Evolutionary conservation across 2,329 filamentous ascomycete genomes (phyloP).

Genomic region (Lasiodiplodia hormozganensis): DNA sequence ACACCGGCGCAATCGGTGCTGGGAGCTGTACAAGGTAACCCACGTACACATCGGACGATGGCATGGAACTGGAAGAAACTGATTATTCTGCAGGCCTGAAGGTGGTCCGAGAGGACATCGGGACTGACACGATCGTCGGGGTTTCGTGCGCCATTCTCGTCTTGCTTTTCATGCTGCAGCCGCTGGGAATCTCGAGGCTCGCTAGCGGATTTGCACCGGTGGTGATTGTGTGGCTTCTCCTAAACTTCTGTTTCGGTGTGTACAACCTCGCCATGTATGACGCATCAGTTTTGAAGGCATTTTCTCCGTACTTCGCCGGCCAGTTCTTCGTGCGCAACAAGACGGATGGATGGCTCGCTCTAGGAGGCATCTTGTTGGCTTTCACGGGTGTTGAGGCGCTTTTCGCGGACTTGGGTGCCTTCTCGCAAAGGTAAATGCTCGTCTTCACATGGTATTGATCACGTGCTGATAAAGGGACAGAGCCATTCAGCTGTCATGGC

Average conservation of each 20-base stretch:
- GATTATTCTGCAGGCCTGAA: constrained; percentile 45
- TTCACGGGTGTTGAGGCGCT: constrained; percentile 81
- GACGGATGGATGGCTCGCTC: constrained; percentile 66
- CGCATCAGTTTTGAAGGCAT: constrained; percentile 58
- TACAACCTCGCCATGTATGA: constrained; percentile 61
- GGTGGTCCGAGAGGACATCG: constrained; percentile 65
- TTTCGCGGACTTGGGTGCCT: constrained; percentile 80
- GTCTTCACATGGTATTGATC: background rate
- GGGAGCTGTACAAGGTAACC: constrained; percentile 68
- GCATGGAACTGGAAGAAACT: background rate
- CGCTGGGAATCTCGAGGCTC: constrained; percentile 68
- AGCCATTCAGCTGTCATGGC: constrained; percentile 77
- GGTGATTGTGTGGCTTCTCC: constrained; percentile 70
- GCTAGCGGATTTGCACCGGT: constrained; percentile 69
- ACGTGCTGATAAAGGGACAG: constrained; percentile 36
- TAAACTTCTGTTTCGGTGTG: constrained; percentile 69
- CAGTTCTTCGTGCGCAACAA: constrained; percentile 66
- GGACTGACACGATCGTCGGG: constrained; percentile 63
- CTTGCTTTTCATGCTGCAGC: constrained; percentile 68
- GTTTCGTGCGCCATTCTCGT: constrained; percentile 70
- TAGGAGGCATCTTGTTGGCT: constrained; percentile 73
- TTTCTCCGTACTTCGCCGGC: constrained; percentile 64
- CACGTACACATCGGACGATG: background rate
- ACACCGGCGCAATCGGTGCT: constrained; percentile 75
- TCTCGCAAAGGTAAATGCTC: constrained; percentile 56